Percentiles rank a stretch among this genome's conserved stretches.
These are phyloP conservation scores for Lachancea fermentati DNA, from an alignment of 805 yeast genomes.

Conservation along the genomic window DNA sequence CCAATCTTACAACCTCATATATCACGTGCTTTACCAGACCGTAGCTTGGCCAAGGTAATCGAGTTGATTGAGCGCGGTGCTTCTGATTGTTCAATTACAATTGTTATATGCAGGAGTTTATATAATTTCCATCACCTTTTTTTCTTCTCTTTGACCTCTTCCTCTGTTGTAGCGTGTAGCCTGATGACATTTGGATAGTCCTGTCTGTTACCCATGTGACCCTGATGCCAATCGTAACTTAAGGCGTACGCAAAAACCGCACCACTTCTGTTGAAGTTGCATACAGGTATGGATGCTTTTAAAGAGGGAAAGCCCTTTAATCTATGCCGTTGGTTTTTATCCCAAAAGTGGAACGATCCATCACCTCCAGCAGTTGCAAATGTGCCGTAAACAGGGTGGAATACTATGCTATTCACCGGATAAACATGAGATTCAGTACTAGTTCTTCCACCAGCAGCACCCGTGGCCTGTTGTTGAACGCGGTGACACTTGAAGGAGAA, in stretches of 20 bases:
- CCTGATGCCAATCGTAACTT: conserved; percentile 94
- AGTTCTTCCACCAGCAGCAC: conserved; percentile 43
- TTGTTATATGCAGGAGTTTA: neutral
- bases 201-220: conserved; percentile 69
- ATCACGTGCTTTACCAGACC: no score
- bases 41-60: no score
- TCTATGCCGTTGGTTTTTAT: conserved; percentile 84
- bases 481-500: conserved; percentile 96
- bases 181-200: conserved; percentile 72
- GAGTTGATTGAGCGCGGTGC: no score
- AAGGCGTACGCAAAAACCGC: conserved; percentile 83
- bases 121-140: conserved; percentile 22
- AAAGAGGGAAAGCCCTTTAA: conserved; percentile 72
- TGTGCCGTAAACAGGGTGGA: conserved; percentile 89
- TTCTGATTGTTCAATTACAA: neutral
- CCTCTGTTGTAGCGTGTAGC: conserved; percentile 80
- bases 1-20: no score
- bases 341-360: conserved; percentile 94
- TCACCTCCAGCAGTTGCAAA: conserved; percentile 93
- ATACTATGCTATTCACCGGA: conserved; percentile 71
- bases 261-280: conserved; percentile 80
- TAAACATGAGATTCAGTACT: conserved; percentile 62
- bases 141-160: conserved; percentile 61
- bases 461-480: conserved; percentile 39
- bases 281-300: conserved; percentile 62